A percentile compares a stretch with the other conserved stretches of the same genome.
phyloP scores from a whole-genome alignment of 768 basidiomycete species.

The Phallus indusiatus region DNA sequence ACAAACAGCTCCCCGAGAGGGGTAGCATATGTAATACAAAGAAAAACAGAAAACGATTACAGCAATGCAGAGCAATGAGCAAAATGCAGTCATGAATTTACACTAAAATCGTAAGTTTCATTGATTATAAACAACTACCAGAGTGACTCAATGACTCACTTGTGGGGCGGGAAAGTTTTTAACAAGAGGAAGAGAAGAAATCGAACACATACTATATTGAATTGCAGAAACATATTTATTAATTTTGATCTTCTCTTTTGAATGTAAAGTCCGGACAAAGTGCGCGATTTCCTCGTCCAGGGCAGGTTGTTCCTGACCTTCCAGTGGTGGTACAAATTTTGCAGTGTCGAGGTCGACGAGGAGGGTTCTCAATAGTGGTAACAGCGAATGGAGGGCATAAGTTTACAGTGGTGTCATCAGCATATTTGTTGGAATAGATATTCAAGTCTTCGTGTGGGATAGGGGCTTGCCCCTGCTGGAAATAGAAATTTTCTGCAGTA shows the following conservation, averaged over 20 bases:
- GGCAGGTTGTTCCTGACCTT: background rate
- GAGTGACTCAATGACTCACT: no score
- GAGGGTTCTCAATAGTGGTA: background rate
- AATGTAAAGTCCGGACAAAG: background rate
- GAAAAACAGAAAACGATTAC: no score
- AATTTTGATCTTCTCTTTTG: background rate
- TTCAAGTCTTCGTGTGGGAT: background rate
- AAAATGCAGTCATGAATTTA: no score
- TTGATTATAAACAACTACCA: no score
- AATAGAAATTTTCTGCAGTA: background rate
- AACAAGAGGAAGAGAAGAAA: background rate
- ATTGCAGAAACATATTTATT: background rate
- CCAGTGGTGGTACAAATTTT: constrained; percentile 7
- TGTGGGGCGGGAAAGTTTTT: no score
- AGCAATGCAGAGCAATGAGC: no score
- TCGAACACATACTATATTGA: background rate
- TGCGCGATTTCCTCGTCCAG: constrained; percentile 5
- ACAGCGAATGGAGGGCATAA: background rate
- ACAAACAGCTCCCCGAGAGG: no score
- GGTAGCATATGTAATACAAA: no score
- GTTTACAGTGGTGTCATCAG: background rate
- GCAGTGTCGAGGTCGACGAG: constrained; percentile 3
- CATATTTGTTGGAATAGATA: background rate
- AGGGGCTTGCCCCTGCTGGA: background rate
- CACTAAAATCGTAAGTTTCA: no score